Evolutionary conservation across 2,329 filamentous ascomycete species (phyloP).

Genomic region (Colletotrichum sp.): DNA sequence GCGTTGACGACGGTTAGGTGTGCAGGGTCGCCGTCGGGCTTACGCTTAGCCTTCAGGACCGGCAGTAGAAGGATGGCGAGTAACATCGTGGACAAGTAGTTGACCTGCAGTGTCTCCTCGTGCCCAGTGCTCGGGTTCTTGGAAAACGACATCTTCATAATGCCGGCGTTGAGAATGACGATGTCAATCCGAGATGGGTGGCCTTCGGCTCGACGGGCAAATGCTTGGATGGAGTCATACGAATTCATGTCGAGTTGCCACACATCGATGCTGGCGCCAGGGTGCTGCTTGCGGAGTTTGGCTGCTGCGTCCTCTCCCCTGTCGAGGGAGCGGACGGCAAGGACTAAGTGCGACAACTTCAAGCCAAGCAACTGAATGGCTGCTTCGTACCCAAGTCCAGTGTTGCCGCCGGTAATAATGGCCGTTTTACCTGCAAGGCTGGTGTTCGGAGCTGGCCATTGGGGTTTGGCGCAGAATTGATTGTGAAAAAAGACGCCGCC

Average conservation of each 20-base stretch:
- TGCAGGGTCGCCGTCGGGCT: not conserved
- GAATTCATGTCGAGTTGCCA: conserved; percentile 54
- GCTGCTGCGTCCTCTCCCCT: conserved; percentile 47
- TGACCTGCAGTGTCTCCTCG: conserved; percentile 44
- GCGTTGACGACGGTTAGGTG: conserved; percentile 33
- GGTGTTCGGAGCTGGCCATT: conserved; percentile 15
- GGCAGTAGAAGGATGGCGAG: conserved; percentile 38
- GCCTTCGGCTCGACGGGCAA: conserved; percentile 41
- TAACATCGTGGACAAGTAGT: conserved; percentile 40
- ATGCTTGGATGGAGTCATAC: conserved; percentile 48
- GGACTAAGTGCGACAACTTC: conserved; percentile 45
- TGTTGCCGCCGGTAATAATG: conserved; percentile 55
- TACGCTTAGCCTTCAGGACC: conserved; percentile 29
- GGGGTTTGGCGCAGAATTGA: not conserved
- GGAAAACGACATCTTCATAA: conserved; percentile 27
- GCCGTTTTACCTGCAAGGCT: conserved; percentile 41
- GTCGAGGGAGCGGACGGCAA: conserved; percentile 47
- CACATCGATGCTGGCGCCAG: conserved; percentile 45
- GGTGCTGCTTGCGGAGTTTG: conserved; percentile 31
- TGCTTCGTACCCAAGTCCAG: conserved; percentile 52
- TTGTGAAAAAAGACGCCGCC: not conserved
- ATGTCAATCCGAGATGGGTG: conserved; percentile 44
- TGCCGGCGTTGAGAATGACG: conserved; percentile 50
- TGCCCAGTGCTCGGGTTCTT: conserved; percentile 35
- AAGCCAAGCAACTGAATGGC: conserved; percentile 43